A percentile compares a stretch with the other conserved stretches of the same genome.
Evolutionary conservation across 768 basidiomycete genomes (phyloP).

Genomic region (Leccinum boreale): DNA sequence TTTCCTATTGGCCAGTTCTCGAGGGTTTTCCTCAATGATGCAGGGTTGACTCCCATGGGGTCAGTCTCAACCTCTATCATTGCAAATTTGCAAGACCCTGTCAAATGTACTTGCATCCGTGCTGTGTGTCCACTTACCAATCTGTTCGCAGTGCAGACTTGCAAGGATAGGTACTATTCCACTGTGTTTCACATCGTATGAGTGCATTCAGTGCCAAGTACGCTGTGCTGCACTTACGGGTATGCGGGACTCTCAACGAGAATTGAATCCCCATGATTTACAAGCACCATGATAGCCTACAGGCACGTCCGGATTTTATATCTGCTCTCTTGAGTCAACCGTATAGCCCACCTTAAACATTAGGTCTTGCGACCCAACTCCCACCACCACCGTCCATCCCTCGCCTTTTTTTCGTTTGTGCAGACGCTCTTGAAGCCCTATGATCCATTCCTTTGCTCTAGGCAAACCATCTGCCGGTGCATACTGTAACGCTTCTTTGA

Average conservation of each 20-base stretch:
- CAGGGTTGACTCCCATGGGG: conserved; percentile 56
- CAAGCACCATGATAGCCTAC: conserved; percentile 60
- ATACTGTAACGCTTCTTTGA: conserved; percentile 57
- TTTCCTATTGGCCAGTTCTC: conserved; percentile 66
- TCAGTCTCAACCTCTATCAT: conserved; percentile 68
- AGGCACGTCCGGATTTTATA: neutral
- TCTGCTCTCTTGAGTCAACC: neutral
- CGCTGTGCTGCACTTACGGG: conserved; percentile 36
- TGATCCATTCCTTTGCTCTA: conserved; percentile 58
- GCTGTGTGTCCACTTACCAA: conserved; percentile 38
- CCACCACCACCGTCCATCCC: conserved; percentile 70
- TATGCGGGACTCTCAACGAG: conserved; percentile 78
- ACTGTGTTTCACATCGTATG: conserved; percentile 29
- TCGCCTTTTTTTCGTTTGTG: conserved; percentile 57
- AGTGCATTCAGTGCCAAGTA: neutral
- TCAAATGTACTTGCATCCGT: neutral
- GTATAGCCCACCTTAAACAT: conserved; percentile 61
- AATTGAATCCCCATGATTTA: conserved; percentile 71
- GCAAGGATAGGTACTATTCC: conserved; percentile 60
- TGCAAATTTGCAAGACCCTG: conserved; percentile 31
- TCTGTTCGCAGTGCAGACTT: conserved; percentile 46
- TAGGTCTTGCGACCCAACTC: conserved; percentile 78
- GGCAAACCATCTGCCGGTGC: conserved; percentile 61
- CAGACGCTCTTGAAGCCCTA: conserved; percentile 57
- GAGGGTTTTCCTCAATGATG: conserved; percentile 54